Evolutionary conservation across 345 rosid genomes (phyloP).

Genomic region (Luvunga scandens): DNA sequence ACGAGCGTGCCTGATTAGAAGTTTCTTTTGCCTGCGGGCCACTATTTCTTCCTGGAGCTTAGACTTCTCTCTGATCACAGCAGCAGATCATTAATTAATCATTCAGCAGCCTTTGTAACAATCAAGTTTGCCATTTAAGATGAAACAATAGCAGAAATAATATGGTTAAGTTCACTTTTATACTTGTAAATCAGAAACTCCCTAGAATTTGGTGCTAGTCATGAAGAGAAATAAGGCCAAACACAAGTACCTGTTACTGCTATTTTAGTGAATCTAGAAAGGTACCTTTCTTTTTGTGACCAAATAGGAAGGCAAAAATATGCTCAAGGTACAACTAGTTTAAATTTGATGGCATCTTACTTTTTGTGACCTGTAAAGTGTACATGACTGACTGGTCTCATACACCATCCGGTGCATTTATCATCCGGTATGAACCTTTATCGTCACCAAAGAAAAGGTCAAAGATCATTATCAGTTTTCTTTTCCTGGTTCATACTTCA

Average conservation of each 20-base stretch:
- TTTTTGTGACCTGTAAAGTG: neutral
- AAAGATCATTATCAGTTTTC: neutral
- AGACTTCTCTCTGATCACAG: slow-evolving; percentile 54
- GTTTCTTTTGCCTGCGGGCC: slow-evolving; percentile 64
- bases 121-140: neutral
- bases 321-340: neutral
- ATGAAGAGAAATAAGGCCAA: neutral
- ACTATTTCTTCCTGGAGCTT: slow-evolving; percentile 58
- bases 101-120: neutral
- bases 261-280: neutral
- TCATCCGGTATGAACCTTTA: neutral
- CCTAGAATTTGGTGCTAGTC: neutral
- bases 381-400: neutral
- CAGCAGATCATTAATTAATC: neutral
- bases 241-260: neutral
- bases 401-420: neutral
- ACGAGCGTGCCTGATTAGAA: slow-evolving; percentile 54
- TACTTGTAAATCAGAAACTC: neutral
- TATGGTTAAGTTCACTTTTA: neutral
- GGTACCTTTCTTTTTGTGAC: neutral
- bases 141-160: neutral
- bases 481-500: neutral
- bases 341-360: neutral
- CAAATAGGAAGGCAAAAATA: neutral
- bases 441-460: neutral